A percentile compares a stretch with the other conserved stretches of the same genome.
These are phyloP conservation scores for Cystofilobasidium ferigula DNA, from an alignment of 768 basidiomycete genomes.

Conservation along the genomic window DNA sequence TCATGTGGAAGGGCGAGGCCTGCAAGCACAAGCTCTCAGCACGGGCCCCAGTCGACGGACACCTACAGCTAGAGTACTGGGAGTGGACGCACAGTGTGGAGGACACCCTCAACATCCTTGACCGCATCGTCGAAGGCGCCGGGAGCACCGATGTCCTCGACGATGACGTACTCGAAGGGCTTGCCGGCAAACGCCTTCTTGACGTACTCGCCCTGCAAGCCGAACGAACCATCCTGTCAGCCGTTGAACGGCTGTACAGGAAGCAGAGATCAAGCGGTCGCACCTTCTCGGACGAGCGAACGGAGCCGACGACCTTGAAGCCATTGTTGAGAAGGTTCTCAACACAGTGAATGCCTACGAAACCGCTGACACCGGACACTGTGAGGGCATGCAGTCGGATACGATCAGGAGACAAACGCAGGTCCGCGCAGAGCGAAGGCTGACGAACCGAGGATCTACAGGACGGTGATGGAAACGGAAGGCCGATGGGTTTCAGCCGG, in stretches of 20 bases:
- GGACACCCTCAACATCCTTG: slow-evolving; percentile 60
- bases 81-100: no score
- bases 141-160: slow-evolving; percentile 55
- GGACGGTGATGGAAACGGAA: no score
- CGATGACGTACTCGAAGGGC: slow-evolving; percentile 56
- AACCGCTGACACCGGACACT: slow-evolving; percentile 35
- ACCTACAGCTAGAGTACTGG: no score
- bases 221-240: not conserved
- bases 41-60: no score
- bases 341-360: slow-evolving; percentile 52
- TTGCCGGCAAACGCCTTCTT: slow-evolving; percentile 46
- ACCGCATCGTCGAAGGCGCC: slow-evolving; percentile 67
- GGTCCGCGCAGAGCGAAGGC: no score
- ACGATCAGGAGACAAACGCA: not conserved
- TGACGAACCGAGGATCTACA: slow-evolving; percentile 3
- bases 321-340: slow-evolving; percentile 51
- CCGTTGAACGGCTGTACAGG: no score
- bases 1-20: slow-evolving; percentile 39
- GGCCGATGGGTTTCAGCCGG: no score
- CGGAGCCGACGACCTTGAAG: slow-evolving; percentile 55
- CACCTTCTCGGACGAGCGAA: slow-evolving; percentile 50
- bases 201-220: slow-evolving; percentile 44
- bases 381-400: no score
- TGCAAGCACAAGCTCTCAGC: no score
- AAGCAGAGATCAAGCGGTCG: no score